A percentile compares a stretch with the other conserved stretches of the same genome.
These are phyloP conservation scores for Penicillium manginii DNA, from an alignment of 495 filamentous ascomycete species.

Conservation along the genomic window DNA sequence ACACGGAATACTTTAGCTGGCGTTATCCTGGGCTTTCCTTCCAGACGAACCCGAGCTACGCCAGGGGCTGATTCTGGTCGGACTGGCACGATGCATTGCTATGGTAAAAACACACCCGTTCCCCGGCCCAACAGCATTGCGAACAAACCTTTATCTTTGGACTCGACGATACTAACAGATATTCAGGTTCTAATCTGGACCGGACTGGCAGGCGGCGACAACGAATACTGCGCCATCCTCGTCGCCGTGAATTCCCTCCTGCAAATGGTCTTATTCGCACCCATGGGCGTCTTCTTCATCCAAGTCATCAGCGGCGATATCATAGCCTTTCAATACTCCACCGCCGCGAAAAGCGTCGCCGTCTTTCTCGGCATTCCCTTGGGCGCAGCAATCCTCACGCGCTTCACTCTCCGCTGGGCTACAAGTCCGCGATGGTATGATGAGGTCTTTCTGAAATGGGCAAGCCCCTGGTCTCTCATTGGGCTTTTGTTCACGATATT, in stretches of 20 bases:
- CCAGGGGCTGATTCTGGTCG: conserved; percentile 76
- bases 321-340: conserved; percentile 64
- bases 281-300: conserved; percentile 79
- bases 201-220: conserved; percentile 74
- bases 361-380: conserved; percentile 65
- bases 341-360: conserved; percentile 77
- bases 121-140: conserved; percentile 9
- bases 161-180: conserved; percentile 2
- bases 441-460: conserved; percentile 65
- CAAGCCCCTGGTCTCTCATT: conserved; percentile 76
- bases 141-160: not conserved
- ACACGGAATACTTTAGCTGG: conserved; percentile 46
- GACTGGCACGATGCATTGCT: conserved; percentile 77
- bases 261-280: conserved; percentile 86
- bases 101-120: conserved; percentile 56
- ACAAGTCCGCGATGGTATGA: conserved; percentile 66
- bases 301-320: conserved; percentile 58
- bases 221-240: conserved; percentile 86
- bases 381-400: conserved; percentile 66
- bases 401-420: conserved; percentile 61
- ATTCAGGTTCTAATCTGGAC: conserved; percentile 76
- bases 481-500: conserved; percentile 86
- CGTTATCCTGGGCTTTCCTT: conserved; percentile 77
- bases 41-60: conserved; percentile 71
- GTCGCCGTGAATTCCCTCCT: conserved; percentile 87